phyloP scores from a whole-genome alignment of 352 stramenopile species.

The Pelagophyceae sp. region DNA sequence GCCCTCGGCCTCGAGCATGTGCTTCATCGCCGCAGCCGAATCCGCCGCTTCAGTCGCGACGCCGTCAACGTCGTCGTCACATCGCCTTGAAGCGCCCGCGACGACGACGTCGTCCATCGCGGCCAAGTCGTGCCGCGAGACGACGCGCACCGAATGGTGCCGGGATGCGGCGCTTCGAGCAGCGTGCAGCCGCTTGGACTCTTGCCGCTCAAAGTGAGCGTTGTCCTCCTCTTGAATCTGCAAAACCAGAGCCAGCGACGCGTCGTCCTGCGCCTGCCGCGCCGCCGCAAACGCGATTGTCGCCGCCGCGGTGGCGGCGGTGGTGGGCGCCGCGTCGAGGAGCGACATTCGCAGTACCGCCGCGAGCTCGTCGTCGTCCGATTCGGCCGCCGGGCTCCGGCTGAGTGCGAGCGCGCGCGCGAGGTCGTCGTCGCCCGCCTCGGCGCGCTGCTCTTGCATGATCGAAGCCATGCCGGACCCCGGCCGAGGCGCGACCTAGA shows the following conservation, averaged over 20 bases:
- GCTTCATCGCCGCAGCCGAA: no score
- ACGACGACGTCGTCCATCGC: background rate
- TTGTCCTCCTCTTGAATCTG: background rate
- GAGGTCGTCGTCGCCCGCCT: background rate
- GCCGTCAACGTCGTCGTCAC: no score
- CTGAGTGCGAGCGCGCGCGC: background rate
- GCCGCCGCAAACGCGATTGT: background rate
- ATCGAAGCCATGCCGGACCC: background rate
- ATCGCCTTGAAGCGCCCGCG: background rate
- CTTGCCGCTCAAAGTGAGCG: no score
- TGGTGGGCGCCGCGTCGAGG: background rate
- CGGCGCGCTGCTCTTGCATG: background rate
- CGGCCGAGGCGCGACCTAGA: no score
- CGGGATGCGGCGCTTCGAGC: no score
- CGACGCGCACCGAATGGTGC: background rate
- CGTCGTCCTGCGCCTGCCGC: background rate
- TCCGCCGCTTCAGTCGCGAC: no score
- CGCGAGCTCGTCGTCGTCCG: no score
- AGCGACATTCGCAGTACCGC: no score
- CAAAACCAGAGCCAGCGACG: background rate
- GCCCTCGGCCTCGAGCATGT: no score
- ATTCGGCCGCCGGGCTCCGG: no score
- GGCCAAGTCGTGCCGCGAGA: background rate
- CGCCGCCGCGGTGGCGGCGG: no score
- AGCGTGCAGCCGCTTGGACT: background rate